These are phyloP conservation scores for Alternaria arborescens DNA, from an alignment of 2,329 filamentous ascomycete species.

Conservation along the genomic window DNA sequence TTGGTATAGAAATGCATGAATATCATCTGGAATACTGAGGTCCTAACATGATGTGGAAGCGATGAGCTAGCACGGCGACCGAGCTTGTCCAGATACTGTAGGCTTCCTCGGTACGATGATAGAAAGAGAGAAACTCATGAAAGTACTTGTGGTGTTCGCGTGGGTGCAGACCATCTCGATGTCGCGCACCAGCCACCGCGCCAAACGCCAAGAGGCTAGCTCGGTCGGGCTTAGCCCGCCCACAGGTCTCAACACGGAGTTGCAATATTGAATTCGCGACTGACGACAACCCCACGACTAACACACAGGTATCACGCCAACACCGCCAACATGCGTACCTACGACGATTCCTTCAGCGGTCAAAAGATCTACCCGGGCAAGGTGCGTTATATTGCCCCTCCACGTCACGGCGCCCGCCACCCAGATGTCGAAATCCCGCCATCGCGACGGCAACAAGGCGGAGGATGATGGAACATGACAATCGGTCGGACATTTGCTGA, in stretches of 20 bases:
- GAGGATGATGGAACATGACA: constrained; percentile 14
- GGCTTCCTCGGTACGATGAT: background rate
- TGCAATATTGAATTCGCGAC: constrained; percentile 37
- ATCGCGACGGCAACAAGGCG: constrained; percentile 24
- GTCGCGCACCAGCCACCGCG: constrained; percentile 14
- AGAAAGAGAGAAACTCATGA: background rate
- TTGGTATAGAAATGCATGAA: background rate
- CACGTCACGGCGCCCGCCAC: constrained; percentile 9
- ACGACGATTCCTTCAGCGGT: constrained; percentile 81
- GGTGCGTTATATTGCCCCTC: constrained; percentile 61
- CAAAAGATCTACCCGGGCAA: constrained; percentile 83
- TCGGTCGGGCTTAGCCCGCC: constrained; percentile 22
- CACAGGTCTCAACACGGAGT: constrained; percentile 29
- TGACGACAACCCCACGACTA: constrained; percentile 49
- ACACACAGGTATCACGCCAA: constrained; percentile 52
- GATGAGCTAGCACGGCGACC: too few species aligned
- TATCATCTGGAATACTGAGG: background rate
- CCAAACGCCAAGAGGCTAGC: constrained; percentile 21
- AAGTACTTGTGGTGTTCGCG: background rate
- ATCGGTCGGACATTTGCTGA: constrained; percentile 38
- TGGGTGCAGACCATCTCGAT: too few species aligned
- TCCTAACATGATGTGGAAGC: too few species aligned
- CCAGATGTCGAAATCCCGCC: constrained; percentile 37
- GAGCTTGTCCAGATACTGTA: background rate
- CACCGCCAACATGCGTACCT: constrained; percentile 74